These are phyloP conservation scores for Neospermospora avenae DNA, from an alignment of 2,329 filamentous ascomycete species.

Conservation along the genomic window DNA sequence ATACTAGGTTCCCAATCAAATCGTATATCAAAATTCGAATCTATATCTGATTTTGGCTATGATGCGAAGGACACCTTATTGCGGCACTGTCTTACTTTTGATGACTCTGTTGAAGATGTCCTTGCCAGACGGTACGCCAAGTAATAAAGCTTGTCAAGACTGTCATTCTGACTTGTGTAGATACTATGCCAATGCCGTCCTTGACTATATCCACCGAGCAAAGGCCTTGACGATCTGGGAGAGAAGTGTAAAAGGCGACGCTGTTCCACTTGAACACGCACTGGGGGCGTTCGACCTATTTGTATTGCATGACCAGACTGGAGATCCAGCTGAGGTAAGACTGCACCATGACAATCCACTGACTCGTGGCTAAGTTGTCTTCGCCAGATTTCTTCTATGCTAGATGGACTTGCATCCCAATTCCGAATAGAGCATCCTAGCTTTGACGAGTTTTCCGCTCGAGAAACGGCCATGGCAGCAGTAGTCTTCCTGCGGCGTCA, in stretches of 20 bases:
- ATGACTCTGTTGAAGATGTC: conserved; percentile 63
- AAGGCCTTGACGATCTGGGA: conserved; percentile 78
- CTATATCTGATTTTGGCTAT: conserved; percentile 71
- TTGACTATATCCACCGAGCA: conserved; percentile 77
- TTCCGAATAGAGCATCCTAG: conserved; percentile 53
- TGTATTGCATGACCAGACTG: conserved; percentile 66
- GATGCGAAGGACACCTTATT: conserved; percentile 85
- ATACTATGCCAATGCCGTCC: conserved; percentile 70
- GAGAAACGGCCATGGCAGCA: conserved; percentile 65
- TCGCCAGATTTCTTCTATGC: conserved; percentile 56
- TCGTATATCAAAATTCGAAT: conserved; percentile 66
- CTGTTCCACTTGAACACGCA: conserved; percentile 65
- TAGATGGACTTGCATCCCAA: conserved; percentile 60
- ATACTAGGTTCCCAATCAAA: conserved; percentile 69
- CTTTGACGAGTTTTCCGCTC: conserved; percentile 55
- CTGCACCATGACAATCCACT: not conserved
- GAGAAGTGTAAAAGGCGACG: conserved; percentile 47
- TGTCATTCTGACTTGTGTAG: conserved; percentile 39
- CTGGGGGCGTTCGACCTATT: conserved; percentile 89
- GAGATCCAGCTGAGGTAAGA: conserved; percentile 68
- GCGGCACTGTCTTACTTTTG: conserved; percentile 56
- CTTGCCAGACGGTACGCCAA: conserved; percentile 64
- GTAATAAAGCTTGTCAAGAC: not conserved
- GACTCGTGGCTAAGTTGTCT: not conserved
- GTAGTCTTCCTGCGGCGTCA: conserved; percentile 66